phyloP scores from a whole-genome alignment of 2,329 filamentous ascomycete genomes.

The Epichloe amarillans region DNA sequence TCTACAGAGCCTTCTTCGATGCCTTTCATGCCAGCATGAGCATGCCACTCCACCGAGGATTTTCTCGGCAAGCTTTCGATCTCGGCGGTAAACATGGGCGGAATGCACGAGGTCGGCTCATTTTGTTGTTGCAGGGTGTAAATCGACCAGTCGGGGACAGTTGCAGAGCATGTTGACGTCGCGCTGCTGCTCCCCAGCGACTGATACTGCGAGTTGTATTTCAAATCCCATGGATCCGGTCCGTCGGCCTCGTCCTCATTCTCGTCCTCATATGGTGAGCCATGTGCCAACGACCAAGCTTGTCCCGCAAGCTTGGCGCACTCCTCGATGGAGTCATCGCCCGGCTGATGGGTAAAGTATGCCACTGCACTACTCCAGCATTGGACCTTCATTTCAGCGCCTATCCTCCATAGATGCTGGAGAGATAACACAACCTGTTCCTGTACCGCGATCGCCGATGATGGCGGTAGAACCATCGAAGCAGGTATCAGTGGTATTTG shows the following conservation, averaged over 20 bases:
- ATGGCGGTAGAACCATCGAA: slow-evolving; percentile 51
- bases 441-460: slow-evolving; percentile 27
- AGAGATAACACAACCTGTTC: slow-evolving; percentile 59
- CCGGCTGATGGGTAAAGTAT: slow-evolving; percentile 43
- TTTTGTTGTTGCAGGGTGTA: slow-evolving; percentile 25
- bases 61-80: slow-evolving; percentile 63
- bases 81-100: slow-evolving; percentile 62
- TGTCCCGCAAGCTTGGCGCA: slow-evolving; percentile 29
- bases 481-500: slow-evolving; percentile 81
- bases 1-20: slow-evolving; percentile 17
- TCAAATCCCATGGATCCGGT: slow-evolving; percentile 56
- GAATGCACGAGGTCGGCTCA: slow-evolving; percentile 25
- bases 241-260: slow-evolving; percentile 28
- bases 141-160: slow-evolving; percentile 38
- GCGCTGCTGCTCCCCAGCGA: slow-evolving; percentile 21
- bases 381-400: slow-evolving; percentile 52
- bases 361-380: slow-evolving; percentile 67
- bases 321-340: slow-evolving; percentile 14
- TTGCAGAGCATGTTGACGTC: slow-evolving; percentile 11
- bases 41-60: slow-evolving; percentile 75
- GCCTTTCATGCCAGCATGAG: slow-evolving; percentile 42
- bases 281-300: slow-evolving; percentile 36
- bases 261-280: slow-evolving; percentile 27
- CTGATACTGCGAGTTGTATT: slow-evolving; percentile 40
- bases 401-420: slow-evolving; percentile 84